Evolutionary conservation across 129 eudicot genomes (phyloP).

Genomic region (Arctium lappa): DNA sequence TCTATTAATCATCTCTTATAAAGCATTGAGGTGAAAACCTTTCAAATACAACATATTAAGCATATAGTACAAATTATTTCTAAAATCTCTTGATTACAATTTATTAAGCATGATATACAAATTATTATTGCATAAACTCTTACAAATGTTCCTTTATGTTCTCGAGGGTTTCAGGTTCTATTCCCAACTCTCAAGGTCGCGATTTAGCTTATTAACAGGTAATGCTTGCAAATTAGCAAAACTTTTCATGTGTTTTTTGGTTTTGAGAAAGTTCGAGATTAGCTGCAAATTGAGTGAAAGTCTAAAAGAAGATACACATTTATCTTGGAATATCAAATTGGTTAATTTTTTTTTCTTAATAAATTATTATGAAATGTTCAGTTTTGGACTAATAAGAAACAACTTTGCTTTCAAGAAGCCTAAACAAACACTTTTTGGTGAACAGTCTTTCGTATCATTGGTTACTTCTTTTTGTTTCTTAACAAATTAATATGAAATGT

Average conservation of each 20-base stretch:
- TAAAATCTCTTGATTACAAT: neutral
- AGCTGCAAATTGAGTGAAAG: no score
- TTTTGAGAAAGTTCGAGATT: no score
- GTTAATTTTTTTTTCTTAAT: neutral
- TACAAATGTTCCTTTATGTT: neutral
- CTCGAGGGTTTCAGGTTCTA: neutral
- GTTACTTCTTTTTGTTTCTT: no score
- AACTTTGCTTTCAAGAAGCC: no score
- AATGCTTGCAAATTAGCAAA: neutral
- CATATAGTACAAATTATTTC: no score
- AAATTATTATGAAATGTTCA: no score
- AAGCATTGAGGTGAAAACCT: neutral
- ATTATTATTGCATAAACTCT: neutral
- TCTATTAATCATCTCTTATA: no score
- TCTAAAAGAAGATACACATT: neutral
- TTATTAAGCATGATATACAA: neutral
- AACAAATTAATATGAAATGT: no score
- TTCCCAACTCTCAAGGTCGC: no score
- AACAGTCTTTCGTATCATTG: no score
- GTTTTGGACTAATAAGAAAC: no score
- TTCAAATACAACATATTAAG: neutral
- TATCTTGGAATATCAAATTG: neutral
- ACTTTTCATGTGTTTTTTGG: neutral
- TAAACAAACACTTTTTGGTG: no score
- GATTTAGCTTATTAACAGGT: neutral